A percentile compares a stretch with the other conserved stretches of the same genome.
Conservation (phyloP, 2,329 filamentous ascomycete genomes). For the Cladosporium sphaerospermum region DNA sequence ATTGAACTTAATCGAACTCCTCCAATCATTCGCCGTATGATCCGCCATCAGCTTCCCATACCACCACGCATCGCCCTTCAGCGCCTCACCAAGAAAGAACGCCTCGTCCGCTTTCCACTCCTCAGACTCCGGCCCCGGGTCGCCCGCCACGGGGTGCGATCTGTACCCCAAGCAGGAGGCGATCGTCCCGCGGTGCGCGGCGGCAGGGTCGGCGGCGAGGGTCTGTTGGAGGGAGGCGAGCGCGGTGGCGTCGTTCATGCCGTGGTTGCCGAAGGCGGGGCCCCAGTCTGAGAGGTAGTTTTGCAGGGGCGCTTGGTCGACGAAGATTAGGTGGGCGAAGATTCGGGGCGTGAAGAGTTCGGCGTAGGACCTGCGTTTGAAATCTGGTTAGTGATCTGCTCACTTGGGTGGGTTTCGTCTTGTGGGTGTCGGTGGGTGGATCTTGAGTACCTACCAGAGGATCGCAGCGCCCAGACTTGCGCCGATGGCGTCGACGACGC, state of each 20-base stretch:
- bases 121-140: background rate
- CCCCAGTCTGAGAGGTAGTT: conserved; percentile 9
- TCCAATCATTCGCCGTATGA: conserved; percentile 6
- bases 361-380: conserved; percentile 1
- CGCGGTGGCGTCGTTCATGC: conserved; percentile 1
- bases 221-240: background rate
- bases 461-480: conserved; percentile 5
- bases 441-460: background rate
- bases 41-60: conserved; percentile 8
- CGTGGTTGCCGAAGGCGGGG: background rate
- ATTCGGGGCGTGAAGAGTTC: conserved; percentile 1
- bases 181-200: conserved; percentile 6
- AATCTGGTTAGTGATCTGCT: too few species aligned
- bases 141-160: background rate
- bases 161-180: conserved; percentile 4
- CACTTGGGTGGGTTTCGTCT: too few species aligned
- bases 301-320: conserved; percentile 8
- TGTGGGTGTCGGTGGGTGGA: background rate
- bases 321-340: conserved; percentile 5
- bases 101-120: background rate
- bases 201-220: background rate
- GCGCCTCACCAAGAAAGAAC: conserved; percentile 4
- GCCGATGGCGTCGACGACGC: background rate
- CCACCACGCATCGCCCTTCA: conserved; percentile 8
- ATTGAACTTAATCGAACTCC: background rate